A percentile compares a stretch with the other conserved stretches of the same genome.
Conservation (phyloP, 805 yeast genomes). For the Candida nemodendra region DNA sequence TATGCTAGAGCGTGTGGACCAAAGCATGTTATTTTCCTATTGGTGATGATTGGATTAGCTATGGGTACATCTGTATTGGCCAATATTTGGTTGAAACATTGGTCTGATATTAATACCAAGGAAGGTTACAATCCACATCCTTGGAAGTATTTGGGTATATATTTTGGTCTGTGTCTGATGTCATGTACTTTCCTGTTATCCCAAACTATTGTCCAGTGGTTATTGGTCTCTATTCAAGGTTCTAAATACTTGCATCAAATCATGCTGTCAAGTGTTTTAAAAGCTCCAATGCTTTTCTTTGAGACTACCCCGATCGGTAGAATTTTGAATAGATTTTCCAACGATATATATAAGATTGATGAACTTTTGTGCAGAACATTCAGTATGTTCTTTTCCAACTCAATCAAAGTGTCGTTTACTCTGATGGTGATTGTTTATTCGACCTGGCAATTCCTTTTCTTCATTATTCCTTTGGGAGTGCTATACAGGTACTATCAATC, state of each 20-base stretch:
- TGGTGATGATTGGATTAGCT: slow-evolving; percentile 54
- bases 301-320: slow-evolving; percentile 97
- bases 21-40: slow-evolving; percentile 55
- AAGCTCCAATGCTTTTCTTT: slow-evolving; percentile 94
- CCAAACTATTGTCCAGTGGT: slow-evolving; percentile 72
- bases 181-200: slow-evolving; percentile 58
- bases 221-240: slow-evolving; percentile 79
- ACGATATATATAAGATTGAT: slow-evolving; percentile 86
- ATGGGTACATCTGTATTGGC: slow-evolving; percentile 64
- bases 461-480: slow-evolving; percentile 67
- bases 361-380: slow-evolving; percentile 72
- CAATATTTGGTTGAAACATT: slow-evolving; percentile 92
- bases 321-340: slow-evolving; percentile 85
- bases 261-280: slow-evolving; percentile 70
- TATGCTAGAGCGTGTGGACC: slow-evolving; percentile 89
- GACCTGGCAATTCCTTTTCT: slow-evolving; percentile 80
- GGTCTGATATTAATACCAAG: slow-evolving; percentile 88
- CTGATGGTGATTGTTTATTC: slow-evolving; percentile 76
- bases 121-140: slow-evolving; percentile 71
- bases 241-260: slow-evolving; percentile 71
- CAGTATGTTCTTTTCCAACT: slow-evolving; percentile 62
- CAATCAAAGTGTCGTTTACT: slow-evolving; percentile 68
- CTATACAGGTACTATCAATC: slow-evolving; percentile 72
- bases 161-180: slow-evolving; percentile 69
- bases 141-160: slow-evolving; percentile 69